Evolutionary conservation across 306 rosid genomes (phyloP), one percentile per base, ranked within the genome.

Genomic region (Erythrophleum fordii): DNA sequence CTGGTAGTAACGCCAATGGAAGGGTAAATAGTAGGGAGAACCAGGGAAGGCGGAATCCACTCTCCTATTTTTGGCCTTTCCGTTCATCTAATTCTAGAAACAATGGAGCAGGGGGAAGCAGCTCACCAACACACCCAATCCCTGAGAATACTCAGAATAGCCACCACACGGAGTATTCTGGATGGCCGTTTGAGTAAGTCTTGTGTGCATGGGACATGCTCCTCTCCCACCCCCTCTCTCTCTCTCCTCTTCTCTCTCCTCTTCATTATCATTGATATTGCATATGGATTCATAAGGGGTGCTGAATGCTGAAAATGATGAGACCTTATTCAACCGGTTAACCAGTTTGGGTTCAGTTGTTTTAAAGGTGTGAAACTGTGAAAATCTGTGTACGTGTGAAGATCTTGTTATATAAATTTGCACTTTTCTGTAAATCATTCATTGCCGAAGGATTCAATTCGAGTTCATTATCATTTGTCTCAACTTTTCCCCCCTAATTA

Each of bases 51-150:
- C 73, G 91, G 64, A 86, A 83, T 56, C 92, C 81, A 0, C 44
- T 90, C 31, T 83, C 97, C 0, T 81, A 82, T 71, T 69, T 90
- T 81, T 89, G 97, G 97, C 94, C 92, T 16, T 92, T 90, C 72
- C 89, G 94, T 13, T 82, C 92, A 10, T 90, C 89, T 22, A 72
- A 83, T 73, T 88, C 91, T 1, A 82, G 90, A 75, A 72, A 84
- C 25, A 78, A 77, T 69, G 69, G 86, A 52, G 81, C 86, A 56
- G 81, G 87, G 12, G 89, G 83, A 87, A 91, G 90, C 80, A 86
- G 82, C 83, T 69, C 86, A 41, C 34, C 83, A 31, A 37, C 91
- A 39, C 83, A 80, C 65, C 72, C 77, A 49, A 26, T 46, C 25
- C 81, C 58, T 46, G 75, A 69, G 58, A 69, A 46, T 69, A 44